Conservation (phyloP, 1,284 basidiomycete genomes). For the Pseudozyma sp. region DNA sequence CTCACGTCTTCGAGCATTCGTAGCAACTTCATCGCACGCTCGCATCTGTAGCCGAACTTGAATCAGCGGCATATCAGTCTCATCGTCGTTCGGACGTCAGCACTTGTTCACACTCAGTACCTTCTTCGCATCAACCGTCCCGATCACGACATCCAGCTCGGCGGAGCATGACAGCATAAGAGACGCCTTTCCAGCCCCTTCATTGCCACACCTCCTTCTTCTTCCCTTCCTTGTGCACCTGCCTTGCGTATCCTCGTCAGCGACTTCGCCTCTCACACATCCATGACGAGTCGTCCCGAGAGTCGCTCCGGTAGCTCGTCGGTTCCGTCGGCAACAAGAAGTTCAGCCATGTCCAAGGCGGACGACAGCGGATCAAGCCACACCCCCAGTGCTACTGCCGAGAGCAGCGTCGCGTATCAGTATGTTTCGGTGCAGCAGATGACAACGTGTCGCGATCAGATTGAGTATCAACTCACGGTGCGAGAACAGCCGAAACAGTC, state of each 20-base stretch:
- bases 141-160: slow-evolving; percentile 1
- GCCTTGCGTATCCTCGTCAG: neutral
- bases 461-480: slow-evolving; percentile 61
- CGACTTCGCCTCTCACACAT: neutral
- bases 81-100: neutral
- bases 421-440: slow-evolving; percentile 59
- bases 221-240: neutral
- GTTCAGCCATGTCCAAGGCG: slow-evolving; percentile 20
- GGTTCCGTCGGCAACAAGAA: slow-evolving; percentile 6
- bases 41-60: neutral
- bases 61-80: neutral
- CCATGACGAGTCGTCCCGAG: slow-evolving; percentile 18
- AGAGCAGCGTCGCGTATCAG: slow-evolving; percentile 55
- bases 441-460: slow-evolving; percentile 51
- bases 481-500: slow-evolving; percentile 66
- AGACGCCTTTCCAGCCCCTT: neutral
- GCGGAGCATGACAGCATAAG: slow-evolving; percentile 15
- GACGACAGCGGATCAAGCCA: slow-evolving; percentile 35
- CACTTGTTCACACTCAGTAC: too few relatives aligned
- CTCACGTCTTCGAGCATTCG: neutral
- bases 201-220: neutral
- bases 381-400: slow-evolving; percentile 17
- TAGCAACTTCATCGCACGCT: neutral
- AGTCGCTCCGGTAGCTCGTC: slow-evolving; percentile 16
- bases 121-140: neutral